phyloP scores from a whole-genome alignment of 495 filamentous ascomycete genomes.

The Aspergillus avenaceus region DNA sequence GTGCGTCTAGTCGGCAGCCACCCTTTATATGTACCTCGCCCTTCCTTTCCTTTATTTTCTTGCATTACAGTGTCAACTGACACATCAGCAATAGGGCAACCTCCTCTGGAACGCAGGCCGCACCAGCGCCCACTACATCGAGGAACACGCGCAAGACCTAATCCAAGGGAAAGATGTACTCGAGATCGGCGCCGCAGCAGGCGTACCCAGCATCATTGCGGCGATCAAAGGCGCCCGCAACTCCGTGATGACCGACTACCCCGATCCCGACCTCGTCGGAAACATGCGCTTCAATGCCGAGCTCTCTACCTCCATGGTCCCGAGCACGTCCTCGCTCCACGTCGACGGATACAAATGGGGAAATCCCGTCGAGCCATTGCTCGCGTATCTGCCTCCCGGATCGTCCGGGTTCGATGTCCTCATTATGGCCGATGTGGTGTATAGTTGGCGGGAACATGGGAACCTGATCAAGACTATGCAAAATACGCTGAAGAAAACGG shows the following conservation, averaged over 20 bases:
- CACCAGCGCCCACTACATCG: slow-evolving; percentile 70
- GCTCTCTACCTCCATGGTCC: slow-evolving; percentile 30
- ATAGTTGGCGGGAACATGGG: slow-evolving; percentile 79
- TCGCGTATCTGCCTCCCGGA: slow-evolving; percentile 41
- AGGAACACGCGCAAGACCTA: slow-evolving; percentile 52
- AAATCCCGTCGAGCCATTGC: slow-evolving; percentile 44
- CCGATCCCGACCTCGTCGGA: slow-evolving; percentile 71
- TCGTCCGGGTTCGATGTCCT: slow-evolving; percentile 66
- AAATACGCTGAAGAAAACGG: slow-evolving; percentile 50
- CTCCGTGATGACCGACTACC: slow-evolving; percentile 85
- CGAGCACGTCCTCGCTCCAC: slow-evolving; percentile 35
- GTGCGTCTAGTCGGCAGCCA: slow-evolving; percentile 85
- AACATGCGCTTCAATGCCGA: slow-evolving; percentile 73
- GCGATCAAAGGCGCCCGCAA: slow-evolving; percentile 63
- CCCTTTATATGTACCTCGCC: slow-evolving; percentile 69
- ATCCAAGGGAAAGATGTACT: slow-evolving; percentile 63
- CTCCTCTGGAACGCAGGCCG: slow-evolving; percentile 86
- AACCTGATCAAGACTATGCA: slow-evolving; percentile 70
- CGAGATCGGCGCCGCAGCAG: slow-evolving; percentile 87
- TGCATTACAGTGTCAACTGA: slow-evolving; percentile 1
- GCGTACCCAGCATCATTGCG: slow-evolving; percentile 75
- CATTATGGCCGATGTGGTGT: slow-evolving; percentile 83
- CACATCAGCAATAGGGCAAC: slow-evolving; percentile 60
- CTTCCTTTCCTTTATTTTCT: not conserved
- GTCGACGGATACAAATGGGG: slow-evolving; percentile 82